These are phyloP conservation scores for Rubus parviflorus DNA, from an alignment of 306 rosid genomes.

Conservation along the genomic window DNA sequence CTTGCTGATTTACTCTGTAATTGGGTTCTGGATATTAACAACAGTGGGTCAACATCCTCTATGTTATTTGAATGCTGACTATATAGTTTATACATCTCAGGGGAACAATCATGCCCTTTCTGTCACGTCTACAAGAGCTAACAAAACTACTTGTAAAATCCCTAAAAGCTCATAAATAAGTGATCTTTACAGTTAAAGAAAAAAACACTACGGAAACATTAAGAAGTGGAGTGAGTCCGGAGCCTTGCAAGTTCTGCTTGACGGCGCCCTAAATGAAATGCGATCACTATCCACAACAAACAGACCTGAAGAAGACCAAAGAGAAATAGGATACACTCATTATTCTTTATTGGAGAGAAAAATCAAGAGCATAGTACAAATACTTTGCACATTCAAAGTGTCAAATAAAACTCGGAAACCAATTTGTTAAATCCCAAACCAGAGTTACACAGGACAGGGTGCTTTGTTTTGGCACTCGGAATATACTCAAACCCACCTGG, in stretches of 20 bases:
- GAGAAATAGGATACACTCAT: slow-evolving; percentile 13
- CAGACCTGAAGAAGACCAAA: slow-evolving; percentile 58
- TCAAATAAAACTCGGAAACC: slow-evolving; percentile 7
- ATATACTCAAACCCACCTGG: neutral
- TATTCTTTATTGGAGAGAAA: neutral
- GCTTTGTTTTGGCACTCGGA: neutral
- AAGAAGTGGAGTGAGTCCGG: slow-evolving; percentile 34
- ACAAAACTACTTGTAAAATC: neutral
- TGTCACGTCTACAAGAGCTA: neutral
- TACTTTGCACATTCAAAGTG: neutral
- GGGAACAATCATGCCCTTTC: slow-evolving; percentile 7
- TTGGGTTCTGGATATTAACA: neutral
- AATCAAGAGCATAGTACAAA: neutral
- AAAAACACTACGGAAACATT: slow-evolving; percentile 15
- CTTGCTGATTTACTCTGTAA: neutral
- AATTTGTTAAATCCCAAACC: neutral
- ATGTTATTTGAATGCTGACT: neutral
- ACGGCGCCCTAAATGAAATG: slow-evolving; percentile 74
- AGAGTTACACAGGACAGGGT: slow-evolving; percentile 3
- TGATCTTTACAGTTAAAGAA: slow-evolving; percentile 11
- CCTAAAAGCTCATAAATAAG: slow-evolving; percentile 5
- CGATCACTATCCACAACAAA: slow-evolving; percentile 69
- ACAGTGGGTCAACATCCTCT: neutral
- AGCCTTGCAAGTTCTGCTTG: slow-evolving; percentile 67
- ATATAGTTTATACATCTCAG: neutral